Evolutionary conservation across 2,329 filamentous ascomycete genomes (phyloP), one percentile per base, ranked within the genome.

Genomic region (Phaeosphaeria sp.): DNA sequence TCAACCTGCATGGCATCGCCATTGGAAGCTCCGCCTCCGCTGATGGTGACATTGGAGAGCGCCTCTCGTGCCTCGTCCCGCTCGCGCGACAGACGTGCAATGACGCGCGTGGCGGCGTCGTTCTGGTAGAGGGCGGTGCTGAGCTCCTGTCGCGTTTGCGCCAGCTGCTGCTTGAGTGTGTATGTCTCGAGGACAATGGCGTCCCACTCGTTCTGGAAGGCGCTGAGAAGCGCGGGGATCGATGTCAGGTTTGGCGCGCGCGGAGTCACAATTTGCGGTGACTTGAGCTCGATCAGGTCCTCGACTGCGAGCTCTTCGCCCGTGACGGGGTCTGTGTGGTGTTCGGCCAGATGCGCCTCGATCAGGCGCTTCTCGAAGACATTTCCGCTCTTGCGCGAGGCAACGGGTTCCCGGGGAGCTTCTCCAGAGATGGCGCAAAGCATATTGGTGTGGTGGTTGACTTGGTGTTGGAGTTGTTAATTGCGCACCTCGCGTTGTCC

Each of bases 191-290:
- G 83, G 13, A 94, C 92, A 45, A 97, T 82, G 8, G 93, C 90
- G 76, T 99, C 95, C 95, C 95, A 99, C 83, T 99, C 95, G 77
- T 96, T 96, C 78, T 99, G 95, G 78, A 99, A 98, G 40, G 93
- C 91, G 49, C 92, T 91, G 55, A 99, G 90, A 55, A 99, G 87
- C 18, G 95, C 93, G 21, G 95, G 95, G 74, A 99, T 97, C 39
- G 95, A 99, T 53, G 95, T 98, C 71, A 98, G 88, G 33, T 92
- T 93, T 30, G 95, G 94, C 57, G 95, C 93, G 72, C 95, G 88
- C 50, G 95, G 94, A 69, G 91, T 91, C 61, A 97, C 92, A 68
- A 92, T 86, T 79, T 90, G 89, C 67, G 91, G 86, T 57, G 91
- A 88, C 81, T 95, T 92, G 77, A 99, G 85, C 64, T 93, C 89